These are phyloP conservation scores for Suillus subaureus DNA, from an alignment of 768 basidiomycete species.

Conservation along the genomic window DNA sequence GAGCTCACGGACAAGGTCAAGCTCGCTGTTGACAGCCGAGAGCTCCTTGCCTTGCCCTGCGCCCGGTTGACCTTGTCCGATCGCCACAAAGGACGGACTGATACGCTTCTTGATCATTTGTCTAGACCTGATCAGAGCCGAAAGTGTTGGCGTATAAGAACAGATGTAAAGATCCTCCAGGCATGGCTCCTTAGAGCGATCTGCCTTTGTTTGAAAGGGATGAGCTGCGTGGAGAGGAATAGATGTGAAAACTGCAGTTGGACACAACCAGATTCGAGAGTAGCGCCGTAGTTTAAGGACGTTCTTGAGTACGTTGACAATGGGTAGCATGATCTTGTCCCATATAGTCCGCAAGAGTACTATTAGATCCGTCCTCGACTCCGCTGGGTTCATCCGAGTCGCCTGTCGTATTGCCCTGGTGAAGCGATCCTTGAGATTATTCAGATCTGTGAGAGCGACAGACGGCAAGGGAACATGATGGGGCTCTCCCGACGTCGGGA, in stretches of 20 bases:
- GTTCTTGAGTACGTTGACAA: background rate
- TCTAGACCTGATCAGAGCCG: background rate
- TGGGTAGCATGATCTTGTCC: background rate
- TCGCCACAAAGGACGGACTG: background rate
- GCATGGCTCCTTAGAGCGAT: background rate
- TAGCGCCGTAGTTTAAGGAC: background rate
- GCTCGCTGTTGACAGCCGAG: background rate
- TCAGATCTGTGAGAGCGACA: background rate
- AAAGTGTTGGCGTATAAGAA: background rate
- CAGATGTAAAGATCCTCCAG: background rate
- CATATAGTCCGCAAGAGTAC: background rate
- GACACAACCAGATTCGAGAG: conserved; percentile 20
- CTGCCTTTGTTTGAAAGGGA: background rate
- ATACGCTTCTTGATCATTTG: background rate
- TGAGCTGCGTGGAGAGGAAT: conserved; percentile 9
- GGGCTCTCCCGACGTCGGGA: background rate
- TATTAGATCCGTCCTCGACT: background rate
- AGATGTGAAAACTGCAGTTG: background rate
- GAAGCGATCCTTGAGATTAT: background rate
- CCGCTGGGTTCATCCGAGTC: background rate
- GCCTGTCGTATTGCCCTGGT: background rate
- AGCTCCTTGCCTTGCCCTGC: background rate
- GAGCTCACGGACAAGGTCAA: background rate
- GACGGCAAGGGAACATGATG: background rate
- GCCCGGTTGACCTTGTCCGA: background rate